Conservation (phyloP, 495 filamentous ascomycete species). For the Chaetomium fimeti region DNA sequence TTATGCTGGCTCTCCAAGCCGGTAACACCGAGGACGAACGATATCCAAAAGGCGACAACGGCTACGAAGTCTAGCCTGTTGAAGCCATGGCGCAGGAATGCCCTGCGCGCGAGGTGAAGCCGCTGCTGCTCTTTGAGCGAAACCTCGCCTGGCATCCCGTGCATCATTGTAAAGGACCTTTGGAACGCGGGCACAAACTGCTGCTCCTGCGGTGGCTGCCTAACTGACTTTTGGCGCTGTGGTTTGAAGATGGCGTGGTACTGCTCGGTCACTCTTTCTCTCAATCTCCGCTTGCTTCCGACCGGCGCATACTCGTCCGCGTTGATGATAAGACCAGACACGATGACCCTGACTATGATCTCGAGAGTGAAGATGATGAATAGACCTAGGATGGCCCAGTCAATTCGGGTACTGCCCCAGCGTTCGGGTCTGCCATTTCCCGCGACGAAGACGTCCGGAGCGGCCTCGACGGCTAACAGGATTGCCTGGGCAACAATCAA, state of each 20-base stretch:
- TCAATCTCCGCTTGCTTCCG: conserved; percentile 66
- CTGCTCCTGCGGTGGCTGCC: conserved; percentile 38
- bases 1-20: conserved; percentile 66
- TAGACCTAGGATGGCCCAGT: conserved; percentile 76
- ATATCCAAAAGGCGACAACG: conserved; percentile 93
- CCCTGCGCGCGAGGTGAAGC: conserved; percentile 79
- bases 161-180: conserved; percentile 77
- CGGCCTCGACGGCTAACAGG: conserved; percentile 77
- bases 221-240: conserved; percentile 66
- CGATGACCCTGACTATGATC: conserved; percentile 73
- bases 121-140: conserved; percentile 79
- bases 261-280: conserved; percentile 70
- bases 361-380: conserved; percentile 93
- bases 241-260: conserved; percentile 75
- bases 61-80: conserved; percentile 95
- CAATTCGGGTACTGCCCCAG: conserved; percentile 69
- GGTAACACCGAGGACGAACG: conserved; percentile 67
- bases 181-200: conserved; percentile 67
- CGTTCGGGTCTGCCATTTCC: conserved; percentile 44
- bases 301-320: conserved; percentile 80
- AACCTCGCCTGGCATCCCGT: conserved; percentile 47
- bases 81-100: conserved; percentile 91
- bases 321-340: conserved; percentile 90
- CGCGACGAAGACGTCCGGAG: conserved; percentile 62
- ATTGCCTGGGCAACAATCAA: conserved; percentile 88